A percentile compares a stretch with the other conserved stretches of the same genome.
These are phyloP conservation scores for Tolypocladium nubicola DNA, from an alignment of 2,329 filamentous ascomycete genomes.

Conservation along the genomic window DNA sequence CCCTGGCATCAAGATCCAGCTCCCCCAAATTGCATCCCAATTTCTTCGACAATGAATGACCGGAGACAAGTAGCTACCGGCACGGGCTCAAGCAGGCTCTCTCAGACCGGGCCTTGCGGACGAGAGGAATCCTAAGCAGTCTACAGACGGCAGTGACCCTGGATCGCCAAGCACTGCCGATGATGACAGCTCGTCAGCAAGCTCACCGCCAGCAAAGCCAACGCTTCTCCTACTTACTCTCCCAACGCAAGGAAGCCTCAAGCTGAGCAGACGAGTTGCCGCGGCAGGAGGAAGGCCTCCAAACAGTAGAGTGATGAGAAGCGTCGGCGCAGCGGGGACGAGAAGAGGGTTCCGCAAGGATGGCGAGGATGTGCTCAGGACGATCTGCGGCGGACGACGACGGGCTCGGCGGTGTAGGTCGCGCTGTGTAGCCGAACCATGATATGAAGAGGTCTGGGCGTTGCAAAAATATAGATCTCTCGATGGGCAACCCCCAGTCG, in stretches of 20 bases:
- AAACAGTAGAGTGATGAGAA: conserved; percentile 19
- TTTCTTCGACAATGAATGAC: no score
- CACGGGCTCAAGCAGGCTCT: no score
- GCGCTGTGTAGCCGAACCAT: background rate
- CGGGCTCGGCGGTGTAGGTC: conserved; percentile 4
- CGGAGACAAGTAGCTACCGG: no score
- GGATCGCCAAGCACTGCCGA: background rate
- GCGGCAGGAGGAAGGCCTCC: conserved; percentile 21
- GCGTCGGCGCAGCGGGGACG: background rate
- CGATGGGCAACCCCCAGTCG: no score
- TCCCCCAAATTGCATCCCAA: no score
- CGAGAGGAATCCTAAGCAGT: no score
- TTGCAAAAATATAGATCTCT: no score
- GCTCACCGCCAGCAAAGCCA: background rate
- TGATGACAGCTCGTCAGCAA: background rate
- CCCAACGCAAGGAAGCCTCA: background rate
- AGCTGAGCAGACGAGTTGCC: background rate
- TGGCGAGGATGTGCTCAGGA: background rate
- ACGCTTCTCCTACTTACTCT: background rate
- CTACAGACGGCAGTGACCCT: no score
- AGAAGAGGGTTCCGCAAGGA: background rate
- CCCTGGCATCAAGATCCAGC: background rate
- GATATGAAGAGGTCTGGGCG: background rate
- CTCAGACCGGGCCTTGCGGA: no score
- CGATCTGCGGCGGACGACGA: background rate